Evolutionary conservation across 225 moss, liverwort and hornwort genomes (phyloP).

Genomic region (Marchantia paleacea): DNA sequence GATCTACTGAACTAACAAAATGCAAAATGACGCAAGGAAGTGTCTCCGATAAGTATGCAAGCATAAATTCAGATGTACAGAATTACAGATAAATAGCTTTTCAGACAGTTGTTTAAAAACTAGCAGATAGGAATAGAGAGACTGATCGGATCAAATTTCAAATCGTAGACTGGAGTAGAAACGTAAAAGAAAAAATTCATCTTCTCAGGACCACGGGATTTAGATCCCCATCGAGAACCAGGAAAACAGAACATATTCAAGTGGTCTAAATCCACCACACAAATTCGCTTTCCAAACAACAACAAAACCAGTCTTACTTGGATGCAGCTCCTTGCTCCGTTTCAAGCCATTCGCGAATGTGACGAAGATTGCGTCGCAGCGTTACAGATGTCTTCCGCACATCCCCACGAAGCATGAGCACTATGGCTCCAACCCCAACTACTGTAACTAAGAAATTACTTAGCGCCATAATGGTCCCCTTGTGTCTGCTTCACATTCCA

Average conservation of each 20-base stretch:
- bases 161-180: neutral
- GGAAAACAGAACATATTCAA: neutral
- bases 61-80: too few species aligned
- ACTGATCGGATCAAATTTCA: neutral
- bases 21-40: too few species aligned
- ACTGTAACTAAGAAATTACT: conserved; percentile 77
- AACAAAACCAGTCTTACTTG: conserved; percentile 41
- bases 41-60: too few species aligned
- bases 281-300: neutral
- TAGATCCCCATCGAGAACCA: too few species aligned
- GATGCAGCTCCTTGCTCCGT: conserved; percentile 60
- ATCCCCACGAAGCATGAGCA: conserved; percentile 69
- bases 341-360: conserved; percentile 77
- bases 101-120: neutral
- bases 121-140: neutral
- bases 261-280: neutral
- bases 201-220: too few species aligned
- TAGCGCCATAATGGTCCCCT: conserved; percentile 51
- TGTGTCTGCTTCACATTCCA: neutral
- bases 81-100: too few species aligned
- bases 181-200: neutral
- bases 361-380: conserved; percentile 66
- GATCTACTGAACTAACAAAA: too few species aligned
- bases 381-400: conserved; percentile 69
- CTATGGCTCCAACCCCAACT: conserved; percentile 74